A percentile compares a stretch with the other conserved stretches of the same genome.
Conservation (phyloP, 805 yeast genomes). For the Myxozyma udenii region DNA sequence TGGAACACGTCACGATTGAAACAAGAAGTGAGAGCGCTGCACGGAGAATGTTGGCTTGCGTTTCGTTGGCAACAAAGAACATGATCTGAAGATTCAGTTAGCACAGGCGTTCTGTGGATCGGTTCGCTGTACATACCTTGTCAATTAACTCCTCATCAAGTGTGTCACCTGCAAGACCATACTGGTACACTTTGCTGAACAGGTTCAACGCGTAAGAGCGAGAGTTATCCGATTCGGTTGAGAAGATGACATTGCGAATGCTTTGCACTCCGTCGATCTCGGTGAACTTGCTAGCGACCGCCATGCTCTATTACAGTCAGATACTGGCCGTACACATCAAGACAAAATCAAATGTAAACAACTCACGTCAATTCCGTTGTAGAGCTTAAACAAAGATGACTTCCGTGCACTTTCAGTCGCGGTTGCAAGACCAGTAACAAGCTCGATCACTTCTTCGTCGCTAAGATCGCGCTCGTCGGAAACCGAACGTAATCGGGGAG, state of each 20-base stretch:
- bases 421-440: no score
- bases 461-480: no score
- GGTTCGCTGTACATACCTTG: not conserved
- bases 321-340: not conserved
- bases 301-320: not conserved
- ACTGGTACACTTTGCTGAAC: constrained; percentile 4
- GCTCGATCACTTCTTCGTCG: no score
- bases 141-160: constrained; percentile 6
- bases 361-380: constrained; percentile 3
- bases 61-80: constrained; percentile 3
- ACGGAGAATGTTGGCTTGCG: constrained; percentile 9
- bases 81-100: constrained; percentile 1
- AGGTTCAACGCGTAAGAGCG: constrained; percentile 8
- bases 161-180: constrained; percentile 2
- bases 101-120: not conserved
- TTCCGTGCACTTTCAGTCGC: no score
- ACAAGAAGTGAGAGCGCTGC: constrained; percentile 9
- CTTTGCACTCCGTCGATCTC: constrained; percentile 3
- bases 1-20: constrained; percentile 4
- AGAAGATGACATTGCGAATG: not conserved
- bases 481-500: no score
- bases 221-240: constrained; percentile 1
- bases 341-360: no score
- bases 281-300: constrained; percentile 7
- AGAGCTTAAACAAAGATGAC: constrained; percentile 3